Evolutionary conservation across 148 eudicot genomes (phyloP).

Genomic region (Spergularia bocconei): DNA sequence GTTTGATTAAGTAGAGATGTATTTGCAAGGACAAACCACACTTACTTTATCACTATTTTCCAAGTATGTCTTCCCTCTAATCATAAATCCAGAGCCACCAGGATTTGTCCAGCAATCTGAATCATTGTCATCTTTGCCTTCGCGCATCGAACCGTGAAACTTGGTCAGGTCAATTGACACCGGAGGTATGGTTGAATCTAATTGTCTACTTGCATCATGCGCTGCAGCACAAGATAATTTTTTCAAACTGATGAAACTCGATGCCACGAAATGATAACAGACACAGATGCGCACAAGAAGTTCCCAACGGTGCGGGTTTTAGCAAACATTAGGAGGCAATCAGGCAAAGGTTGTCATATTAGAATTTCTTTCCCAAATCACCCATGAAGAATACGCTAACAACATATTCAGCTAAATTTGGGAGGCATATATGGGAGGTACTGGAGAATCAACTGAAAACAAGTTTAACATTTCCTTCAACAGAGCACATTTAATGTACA

Average conservation of each 20-base stretch:
- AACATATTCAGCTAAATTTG: neutral
- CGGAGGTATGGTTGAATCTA: conserved; percentile 50
- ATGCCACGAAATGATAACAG: neutral
- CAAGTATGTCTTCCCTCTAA: conserved; percentile 87
- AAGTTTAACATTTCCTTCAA: neutral
- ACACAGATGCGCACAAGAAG: neutral
- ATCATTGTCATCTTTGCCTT: conserved; percentile 69
- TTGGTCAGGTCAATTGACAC: conserved; percentile 49
- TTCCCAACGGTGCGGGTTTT: neutral
- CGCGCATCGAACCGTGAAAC: conserved; percentile 59
- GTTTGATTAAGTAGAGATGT: neutral
- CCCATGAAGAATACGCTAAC: neutral
- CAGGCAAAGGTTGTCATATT: neutral
- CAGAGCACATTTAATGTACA: neutral
- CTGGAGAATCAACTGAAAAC: neutral
- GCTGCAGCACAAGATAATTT: conserved; percentile 34
- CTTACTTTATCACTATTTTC: conserved; percentile 67
- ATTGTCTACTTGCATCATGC: conserved; percentile 41
- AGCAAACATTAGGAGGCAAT: neutral
- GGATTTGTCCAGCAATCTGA: conserved; percentile 90
- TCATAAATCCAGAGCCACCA: conserved; percentile 75
- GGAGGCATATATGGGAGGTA: neutral
- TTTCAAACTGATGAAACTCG: neutral
- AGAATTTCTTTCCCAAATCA: neutral
- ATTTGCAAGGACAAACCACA: conserved; percentile 4